A percentile compares a stretch with the other conserved stretches of the same genome.
These are phyloP conservation scores for Oxyria digyna DNA, from an alignment of 148 eudicot genomes.

Conservation along the genomic window DNA sequence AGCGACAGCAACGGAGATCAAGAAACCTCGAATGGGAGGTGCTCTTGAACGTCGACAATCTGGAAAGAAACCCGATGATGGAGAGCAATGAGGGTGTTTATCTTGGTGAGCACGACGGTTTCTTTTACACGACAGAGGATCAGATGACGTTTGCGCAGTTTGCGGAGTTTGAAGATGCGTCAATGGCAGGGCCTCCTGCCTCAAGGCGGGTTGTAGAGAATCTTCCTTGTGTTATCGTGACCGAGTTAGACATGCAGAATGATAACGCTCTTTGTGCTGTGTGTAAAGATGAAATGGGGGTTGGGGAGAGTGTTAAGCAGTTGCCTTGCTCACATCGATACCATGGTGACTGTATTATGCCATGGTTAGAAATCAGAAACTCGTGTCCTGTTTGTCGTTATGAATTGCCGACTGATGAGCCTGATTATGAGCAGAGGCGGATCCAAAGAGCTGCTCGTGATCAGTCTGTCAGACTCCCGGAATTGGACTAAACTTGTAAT, in stretches of 20 bases:
- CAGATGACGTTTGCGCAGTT: slow-evolving; percentile 56
- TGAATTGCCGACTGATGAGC: slow-evolving; percentile 64
- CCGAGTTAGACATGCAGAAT: slow-evolving; percentile 27
- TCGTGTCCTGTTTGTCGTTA: slow-evolving; percentile 68
- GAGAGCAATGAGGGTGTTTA: slow-evolving; percentile 15
- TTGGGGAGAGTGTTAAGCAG: slow-evolving; percentile 38
- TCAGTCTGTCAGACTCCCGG: not conserved
- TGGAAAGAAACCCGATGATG: slow-evolving; percentile 14
- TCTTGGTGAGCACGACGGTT: slow-evolving; percentile 27
- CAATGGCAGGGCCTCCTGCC: slow-evolving; percentile 40
- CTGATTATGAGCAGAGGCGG: slow-evolving; percentile 54
- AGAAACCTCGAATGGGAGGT: slow-evolving; percentile 40
- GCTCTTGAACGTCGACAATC: slow-evolving; percentile 18
- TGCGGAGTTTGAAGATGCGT: slow-evolving; percentile 25
- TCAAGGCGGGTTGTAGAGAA: slow-evolving; percentile 30
- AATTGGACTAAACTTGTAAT: not conserved
- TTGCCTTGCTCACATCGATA: slow-evolving; percentile 59
- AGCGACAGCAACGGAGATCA: slow-evolving; percentile 13
- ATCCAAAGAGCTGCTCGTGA: slow-evolving; percentile 22
- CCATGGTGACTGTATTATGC: slow-evolving; percentile 62
- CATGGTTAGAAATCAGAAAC: slow-evolving; percentile 63
- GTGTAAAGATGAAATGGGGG: slow-evolving; percentile 47
- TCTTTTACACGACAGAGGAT: slow-evolving; percentile 24
- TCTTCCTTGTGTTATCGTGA: slow-evolving; percentile 26
- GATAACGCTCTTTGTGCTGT: slow-evolving; percentile 46